Evolutionary conservation across 345 rosid genomes (phyloP).

Genomic region (Draba incana): DNA sequence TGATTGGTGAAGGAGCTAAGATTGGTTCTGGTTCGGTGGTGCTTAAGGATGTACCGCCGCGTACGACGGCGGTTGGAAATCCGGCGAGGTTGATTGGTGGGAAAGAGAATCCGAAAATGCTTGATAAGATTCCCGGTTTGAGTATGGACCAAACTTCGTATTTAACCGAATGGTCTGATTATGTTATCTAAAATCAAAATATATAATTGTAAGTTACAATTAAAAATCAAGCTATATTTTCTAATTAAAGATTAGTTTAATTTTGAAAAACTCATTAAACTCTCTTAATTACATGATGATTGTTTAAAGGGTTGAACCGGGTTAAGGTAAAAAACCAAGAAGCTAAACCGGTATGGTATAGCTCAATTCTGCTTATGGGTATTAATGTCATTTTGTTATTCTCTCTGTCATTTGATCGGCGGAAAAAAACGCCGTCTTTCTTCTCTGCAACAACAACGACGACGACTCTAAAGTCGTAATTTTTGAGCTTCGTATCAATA

Average conservation of each 20-base stretch:
- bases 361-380: too few species aligned
- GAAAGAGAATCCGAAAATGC: conserved; percentile 67
- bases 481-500: too few species aligned
- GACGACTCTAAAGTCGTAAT: too few species aligned
- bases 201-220: not conserved
- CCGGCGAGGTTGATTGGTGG: conserved; percentile 91
- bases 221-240: not conserved
- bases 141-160: conserved; percentile 89
- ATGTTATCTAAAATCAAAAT: conserved; percentile 62
- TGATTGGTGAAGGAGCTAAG: conserved; percentile 83
- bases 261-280: too few species aligned
- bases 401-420: too few species aligned
- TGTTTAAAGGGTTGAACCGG: too few species aligned
- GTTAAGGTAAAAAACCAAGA: too few species aligned
- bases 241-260: not conserved
- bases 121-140: conserved; percentile 69
- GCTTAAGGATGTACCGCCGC: conserved; percentile 71
- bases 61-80: conserved; percentile 87
- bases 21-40: conserved; percentile 92
- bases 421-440: too few species aligned
- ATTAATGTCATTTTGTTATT: too few species aligned
- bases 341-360: too few species aligned
- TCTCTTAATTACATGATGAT: too few species aligned
- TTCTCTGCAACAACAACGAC: too few species aligned
- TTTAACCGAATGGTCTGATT: conserved; percentile 75